Conservation (phyloP, 176 grass and related monocot genomes). For the Miscanthus lutarioriparius region DNA sequence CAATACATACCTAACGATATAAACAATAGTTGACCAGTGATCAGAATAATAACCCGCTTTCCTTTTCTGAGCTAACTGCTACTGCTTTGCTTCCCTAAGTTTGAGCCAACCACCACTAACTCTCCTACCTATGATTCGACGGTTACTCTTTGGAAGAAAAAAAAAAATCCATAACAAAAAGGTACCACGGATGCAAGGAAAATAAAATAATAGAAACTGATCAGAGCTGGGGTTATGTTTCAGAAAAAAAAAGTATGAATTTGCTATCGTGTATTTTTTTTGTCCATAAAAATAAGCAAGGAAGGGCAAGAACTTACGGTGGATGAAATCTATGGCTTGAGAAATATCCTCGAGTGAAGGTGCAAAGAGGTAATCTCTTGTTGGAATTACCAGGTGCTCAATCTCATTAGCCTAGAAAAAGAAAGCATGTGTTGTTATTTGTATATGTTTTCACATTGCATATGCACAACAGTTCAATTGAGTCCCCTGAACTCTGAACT, state of each 20-base stretch:
- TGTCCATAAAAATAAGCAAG: not conserved
- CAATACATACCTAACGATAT: constrained; percentile 3
- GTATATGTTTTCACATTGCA: not conserved
- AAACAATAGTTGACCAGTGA: constrained; percentile 9
- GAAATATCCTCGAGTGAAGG: constrained; percentile 74
- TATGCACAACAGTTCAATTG: not conserved
- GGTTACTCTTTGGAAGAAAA: not conserved
- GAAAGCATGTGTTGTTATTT: constrained; percentile 2
- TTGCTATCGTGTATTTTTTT: not conserved
- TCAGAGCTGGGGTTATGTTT: not conserved
- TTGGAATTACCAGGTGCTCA: constrained; percentile 90
- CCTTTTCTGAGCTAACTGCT: not conserved
- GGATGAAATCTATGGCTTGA: constrained; percentile 88
- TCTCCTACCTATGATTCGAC: not conserved
- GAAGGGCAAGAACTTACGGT: constrained; percentile 53
- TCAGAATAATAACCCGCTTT: constrained; percentile 10
- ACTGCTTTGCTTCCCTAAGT: constrained; percentile 19
- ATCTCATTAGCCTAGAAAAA: constrained; percentile 71
- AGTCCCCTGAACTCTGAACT: not conserved
- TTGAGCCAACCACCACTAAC: not conserved
- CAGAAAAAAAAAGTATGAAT: not conserved
- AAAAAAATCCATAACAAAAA: constrained; percentile 1
- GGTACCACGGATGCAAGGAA: not conserved
- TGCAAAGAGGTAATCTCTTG: constrained; percentile 93
- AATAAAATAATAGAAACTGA: not conserved